phyloP scores from a whole-genome alignment of 768 basidiomycete genomes.

The Mycena leptocephala region DNA sequence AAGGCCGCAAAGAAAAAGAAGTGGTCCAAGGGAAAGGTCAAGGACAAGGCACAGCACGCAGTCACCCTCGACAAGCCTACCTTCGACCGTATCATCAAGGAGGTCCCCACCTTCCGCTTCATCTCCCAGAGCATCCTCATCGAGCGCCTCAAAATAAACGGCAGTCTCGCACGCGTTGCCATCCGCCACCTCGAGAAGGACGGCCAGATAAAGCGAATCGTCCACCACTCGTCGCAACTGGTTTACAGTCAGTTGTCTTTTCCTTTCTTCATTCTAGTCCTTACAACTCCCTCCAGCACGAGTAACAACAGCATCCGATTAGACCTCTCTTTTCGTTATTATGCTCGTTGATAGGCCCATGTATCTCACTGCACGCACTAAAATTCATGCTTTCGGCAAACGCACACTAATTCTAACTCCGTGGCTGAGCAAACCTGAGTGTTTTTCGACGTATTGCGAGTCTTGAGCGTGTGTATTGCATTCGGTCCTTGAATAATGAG shows the following conservation, averaged over 20 bases:
- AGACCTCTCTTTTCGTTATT: constrained; percentile 45
- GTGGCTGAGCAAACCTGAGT: background rate
- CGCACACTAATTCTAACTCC: background rate
- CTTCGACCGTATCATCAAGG: constrained; percentile 96
- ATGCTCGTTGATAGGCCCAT: constrained; percentile 53
- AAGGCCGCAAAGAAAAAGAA: constrained; percentile 99
- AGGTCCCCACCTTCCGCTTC: constrained; percentile 99
- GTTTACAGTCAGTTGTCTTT: constrained; percentile 89
- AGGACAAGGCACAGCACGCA: constrained; percentile 99
- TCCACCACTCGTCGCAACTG: constrained; percentile 95
- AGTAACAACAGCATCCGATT: constrained; percentile 65
- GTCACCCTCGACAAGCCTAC: constrained; percentile 95
- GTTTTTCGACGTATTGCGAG: too few relatives aligned
- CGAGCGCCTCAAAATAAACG: constrained; percentile 98
- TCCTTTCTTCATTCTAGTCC: background rate
- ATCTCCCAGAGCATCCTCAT: constrained; percentile 98
- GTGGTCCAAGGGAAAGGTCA: constrained; percentile 99
- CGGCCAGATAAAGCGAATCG: constrained; percentile 94
- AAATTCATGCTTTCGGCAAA: constrained; percentile 52
- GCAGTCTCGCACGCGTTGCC: constrained; percentile 91
- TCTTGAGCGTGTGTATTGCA: too few relatives aligned
- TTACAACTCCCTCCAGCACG: constrained; percentile 55
- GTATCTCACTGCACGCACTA: constrained; percentile 42
- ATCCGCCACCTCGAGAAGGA: constrained; percentile 96
- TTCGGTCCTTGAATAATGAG: too few relatives aligned